These are phyloP conservation scores for Albatrellus sp. DNA, from an alignment of 1,284 basidiomycete genomes.

Conservation along the genomic window DNA sequence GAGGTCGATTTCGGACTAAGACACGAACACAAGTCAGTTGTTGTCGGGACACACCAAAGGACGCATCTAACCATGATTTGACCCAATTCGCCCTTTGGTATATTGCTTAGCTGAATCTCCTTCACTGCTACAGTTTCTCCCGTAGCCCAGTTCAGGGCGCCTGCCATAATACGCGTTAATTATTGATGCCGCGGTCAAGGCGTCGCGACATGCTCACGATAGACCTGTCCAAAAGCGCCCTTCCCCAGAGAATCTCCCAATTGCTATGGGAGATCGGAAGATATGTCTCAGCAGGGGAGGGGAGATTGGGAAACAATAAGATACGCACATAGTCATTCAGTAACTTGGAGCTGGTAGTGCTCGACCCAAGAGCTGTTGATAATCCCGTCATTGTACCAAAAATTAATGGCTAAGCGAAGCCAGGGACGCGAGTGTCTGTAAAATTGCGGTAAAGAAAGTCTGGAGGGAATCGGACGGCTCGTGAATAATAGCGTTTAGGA, in stretches of 20 bases:
- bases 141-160: conserved; percentile 91
- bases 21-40: background rate
- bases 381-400: conserved; percentile 7
- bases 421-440: background rate
- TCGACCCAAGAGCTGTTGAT: conserved; percentile 9
- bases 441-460: background rate
- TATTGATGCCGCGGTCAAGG: background rate
- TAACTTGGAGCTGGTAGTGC: conserved; percentile 18
- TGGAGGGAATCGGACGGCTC: background rate
- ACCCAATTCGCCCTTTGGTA: conserved; percentile 83
- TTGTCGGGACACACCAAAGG: conserved; percentile 1
- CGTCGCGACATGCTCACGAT: conserved; percentile 44
- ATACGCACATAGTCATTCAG: conserved; percentile 25
- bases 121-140: conserved; percentile 95
- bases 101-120: conserved; percentile 87
- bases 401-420: background rate
- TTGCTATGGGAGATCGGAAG: conserved; percentile 45
- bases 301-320: background rate
- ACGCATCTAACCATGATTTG: conserved; percentile 83
- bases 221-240: conserved; percentile 91
- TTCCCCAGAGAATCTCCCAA: conserved; percentile 89
- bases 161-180: conserved; percentile 23
- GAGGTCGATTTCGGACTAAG: conserved; percentile 90
- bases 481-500: background rate
- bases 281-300: background rate